Conservation (phyloP, 2,329 filamentous ascomycete species). For the Arthrinium puccinioides region DNA sequence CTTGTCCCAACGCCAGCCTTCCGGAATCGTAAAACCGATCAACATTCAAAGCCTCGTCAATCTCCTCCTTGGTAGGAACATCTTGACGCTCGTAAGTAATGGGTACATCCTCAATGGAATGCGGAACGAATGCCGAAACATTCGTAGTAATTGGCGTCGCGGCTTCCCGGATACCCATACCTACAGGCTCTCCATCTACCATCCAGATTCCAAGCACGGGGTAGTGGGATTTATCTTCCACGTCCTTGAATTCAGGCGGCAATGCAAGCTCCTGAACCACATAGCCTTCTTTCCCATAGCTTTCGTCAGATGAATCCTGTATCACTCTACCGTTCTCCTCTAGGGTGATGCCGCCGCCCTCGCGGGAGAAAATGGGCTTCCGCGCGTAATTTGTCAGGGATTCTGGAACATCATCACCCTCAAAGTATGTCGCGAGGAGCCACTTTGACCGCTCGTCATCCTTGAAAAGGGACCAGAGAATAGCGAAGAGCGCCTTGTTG, state of each 20-base stretch:
- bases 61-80: background rate
- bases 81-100: constrained; percentile 1
- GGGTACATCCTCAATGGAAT: constrained; percentile 2
- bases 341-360: constrained; percentile 1
- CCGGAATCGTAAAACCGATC: background rate
- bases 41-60: background rate
- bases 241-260: background rate
- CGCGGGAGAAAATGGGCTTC: constrained; percentile 4
- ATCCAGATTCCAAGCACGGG: constrained; percentile 6
- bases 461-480: constrained; percentile 6
- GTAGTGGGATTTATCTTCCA: background rate
- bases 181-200: constrained; percentile 5
- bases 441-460: constrained; percentile 6
- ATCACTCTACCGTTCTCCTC: background rate
- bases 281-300: constrained; percentile 2
- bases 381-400: constrained; percentile 1
- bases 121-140: background rate
- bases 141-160: constrained; percentile 1
- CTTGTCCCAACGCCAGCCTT: background rate
- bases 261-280: constrained; percentile 3
- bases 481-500: constrained; percentile 7
- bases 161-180: constrained; percentile 7
- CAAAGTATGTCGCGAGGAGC: constrained; percentile 3
- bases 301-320: background rate
- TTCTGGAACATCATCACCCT: background rate